Conservation (phyloP, 768 basidiomycete species). For the Boletellus ananiceps region DNA sequence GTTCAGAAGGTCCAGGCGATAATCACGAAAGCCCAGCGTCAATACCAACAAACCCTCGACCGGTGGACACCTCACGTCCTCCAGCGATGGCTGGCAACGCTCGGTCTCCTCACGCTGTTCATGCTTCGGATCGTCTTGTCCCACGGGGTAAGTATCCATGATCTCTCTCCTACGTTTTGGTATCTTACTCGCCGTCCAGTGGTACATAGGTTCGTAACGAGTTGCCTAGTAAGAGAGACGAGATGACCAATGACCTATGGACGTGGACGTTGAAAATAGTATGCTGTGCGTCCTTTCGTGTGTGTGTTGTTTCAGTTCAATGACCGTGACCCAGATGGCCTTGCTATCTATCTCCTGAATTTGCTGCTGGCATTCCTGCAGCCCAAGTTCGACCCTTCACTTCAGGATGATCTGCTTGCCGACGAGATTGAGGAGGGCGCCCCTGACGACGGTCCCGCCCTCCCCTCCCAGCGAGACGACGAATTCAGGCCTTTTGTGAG, state of each 20-base stretch:
- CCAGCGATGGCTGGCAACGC: constrained; percentile 84
- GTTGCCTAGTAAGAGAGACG: neutral
- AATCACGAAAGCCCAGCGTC: constrained; percentile 52
- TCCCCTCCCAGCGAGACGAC: constrained; percentile 76
- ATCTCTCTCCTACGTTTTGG: neutral
- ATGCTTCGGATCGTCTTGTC: constrained; percentile 79
- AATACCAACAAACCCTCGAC: constrained; percentile 88
- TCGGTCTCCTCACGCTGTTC: constrained; percentile 68
- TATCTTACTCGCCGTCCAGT: constrained; percentile 41
- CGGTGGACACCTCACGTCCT: constrained; percentile 84
- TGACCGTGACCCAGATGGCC: constrained; percentile 54
- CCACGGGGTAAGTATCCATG: constrained; percentile 67
- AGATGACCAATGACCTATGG: neutral
- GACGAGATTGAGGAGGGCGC: constrained; percentile 96
- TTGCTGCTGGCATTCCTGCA: constrained; percentile 96
- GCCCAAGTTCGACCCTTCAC: constrained; percentile 95
- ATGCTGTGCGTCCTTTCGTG: constrained; percentile 54
- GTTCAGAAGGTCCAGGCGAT: constrained; percentile 26
- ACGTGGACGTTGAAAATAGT: constrained; percentile 34
- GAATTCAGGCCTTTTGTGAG: constrained; percentile 98
- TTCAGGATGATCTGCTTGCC: constrained; percentile 89
- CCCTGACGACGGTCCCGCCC: constrained; percentile 47
- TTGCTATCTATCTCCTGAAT: constrained; percentile 94
- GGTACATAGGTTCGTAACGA: constrained; percentile 79
- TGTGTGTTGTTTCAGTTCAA: neutral